These are phyloP conservation scores for Aspergillus brasiliensis DNA, from an alignment of 2,329 filamentous ascomycete genomes.

Conservation along the genomic window DNA sequence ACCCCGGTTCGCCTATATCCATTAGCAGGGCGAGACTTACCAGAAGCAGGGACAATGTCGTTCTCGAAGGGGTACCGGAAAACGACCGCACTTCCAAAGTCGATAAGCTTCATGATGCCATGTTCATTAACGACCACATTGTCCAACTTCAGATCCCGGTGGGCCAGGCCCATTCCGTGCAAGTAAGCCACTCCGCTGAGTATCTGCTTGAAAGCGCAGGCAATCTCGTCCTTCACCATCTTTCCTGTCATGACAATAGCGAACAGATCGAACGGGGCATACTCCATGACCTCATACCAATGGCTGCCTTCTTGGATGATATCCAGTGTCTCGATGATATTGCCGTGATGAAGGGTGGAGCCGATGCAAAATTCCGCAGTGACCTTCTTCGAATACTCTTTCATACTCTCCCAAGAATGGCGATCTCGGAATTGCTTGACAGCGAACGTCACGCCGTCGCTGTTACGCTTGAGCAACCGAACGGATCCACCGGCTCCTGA, in stretches of 20 bases:
- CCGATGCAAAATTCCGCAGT: slow-evolving; percentile 98
- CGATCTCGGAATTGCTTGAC: slow-evolving; percentile 95
- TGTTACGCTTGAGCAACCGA: slow-evolving; percentile 87
- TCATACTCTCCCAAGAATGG: slow-evolving; percentile 90
- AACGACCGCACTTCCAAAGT: slow-evolving; percentile 96
- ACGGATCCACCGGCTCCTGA: slow-evolving; percentile 95
- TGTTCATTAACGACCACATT: slow-evolving; percentile 96
- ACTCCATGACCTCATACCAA: slow-evolving; percentile 99
- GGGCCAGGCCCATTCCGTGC: slow-evolving; percentile 91
- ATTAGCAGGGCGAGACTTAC: slow-evolving; percentile 54
- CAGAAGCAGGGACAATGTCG: slow-evolving; percentile 76
- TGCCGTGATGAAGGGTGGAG: slow-evolving; percentile 93
- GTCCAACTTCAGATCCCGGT: slow-evolving; percentile 93
- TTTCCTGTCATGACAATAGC: slow-evolving; percentile 99
- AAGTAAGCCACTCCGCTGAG: slow-evolving; percentile 91
- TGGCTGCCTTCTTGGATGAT: slow-evolving; percentile 91
- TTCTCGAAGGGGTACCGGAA: slow-evolving; percentile 97
- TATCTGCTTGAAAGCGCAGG: slow-evolving; percentile 91
- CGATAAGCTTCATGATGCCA: slow-evolving; percentile 99
- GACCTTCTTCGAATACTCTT: slow-evolving; percentile 96
- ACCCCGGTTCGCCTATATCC: neutral
- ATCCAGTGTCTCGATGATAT: slow-evolving; percentile 97
- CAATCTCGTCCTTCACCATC: slow-evolving; percentile 89
- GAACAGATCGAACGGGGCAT: slow-evolving; percentile 92
- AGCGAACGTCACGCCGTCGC: slow-evolving; percentile 90